Evolutionary conservation across 192 early-diverging fungal genomes (phyloP), one percentile per base, ranked within the genome.

Genomic region (Rhizophagus sp.): DNA sequence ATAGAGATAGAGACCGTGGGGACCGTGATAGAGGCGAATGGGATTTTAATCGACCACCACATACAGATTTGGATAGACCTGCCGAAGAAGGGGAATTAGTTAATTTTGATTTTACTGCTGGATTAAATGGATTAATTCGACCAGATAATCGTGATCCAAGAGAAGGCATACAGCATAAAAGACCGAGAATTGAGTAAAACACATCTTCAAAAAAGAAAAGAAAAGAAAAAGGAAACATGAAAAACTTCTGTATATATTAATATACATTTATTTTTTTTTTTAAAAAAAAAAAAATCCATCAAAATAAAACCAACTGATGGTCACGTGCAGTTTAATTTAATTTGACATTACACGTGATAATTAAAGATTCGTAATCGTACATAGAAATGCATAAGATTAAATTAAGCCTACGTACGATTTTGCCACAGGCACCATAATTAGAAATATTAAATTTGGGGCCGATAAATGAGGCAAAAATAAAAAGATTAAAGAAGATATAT

Each of bases 11-110:
- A 13, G 27, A 44, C 10, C 41, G 63, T 27, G 19, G 44, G 24
- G 39, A 49, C 22, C 44, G 44, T 25, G 70, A 72, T 50, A 49
- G 70, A 72, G 70, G 63, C 3, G n/a, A 65, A 27, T 72, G 44
- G 70, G 39, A 72, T 36, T 72, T 44, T 25, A 27, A 15, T 27
- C 39, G 70, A n/a, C 70, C 70, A n/a, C 70, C 70, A 25, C 70
- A 72, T 72, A 72, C 70, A 8, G 70, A 72, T 50, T 44, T 72
- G 17, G 70, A 72, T 72, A 44, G 70, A 3, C 70, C 70, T 3
- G 17, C 19, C 3, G 70, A 72, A 72, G 70, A 72, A 25, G 70
- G 70, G 3, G 70, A 72, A 72, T 50, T 72, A 13, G 11, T 50
- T n/a, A 44, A 72, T 47, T 11, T 72, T 72, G 70, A 72, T 49